These are phyloP conservation scores for Takakia lepidozioides DNA, from an alignment of 225 moss, liverwort and hornwort species.

Conservation along the genomic window DNA sequence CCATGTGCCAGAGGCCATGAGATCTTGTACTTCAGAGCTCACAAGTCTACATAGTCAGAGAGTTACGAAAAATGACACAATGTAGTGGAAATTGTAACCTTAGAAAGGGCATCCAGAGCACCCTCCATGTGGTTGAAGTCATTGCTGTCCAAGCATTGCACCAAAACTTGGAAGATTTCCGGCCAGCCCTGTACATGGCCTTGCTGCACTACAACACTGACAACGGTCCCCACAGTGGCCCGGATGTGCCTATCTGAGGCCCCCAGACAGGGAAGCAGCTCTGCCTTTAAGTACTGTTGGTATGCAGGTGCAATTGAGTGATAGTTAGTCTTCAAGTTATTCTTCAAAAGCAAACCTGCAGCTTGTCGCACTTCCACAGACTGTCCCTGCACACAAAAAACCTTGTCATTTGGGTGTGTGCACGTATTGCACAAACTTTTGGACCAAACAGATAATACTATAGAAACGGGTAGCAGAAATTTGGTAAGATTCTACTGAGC, in stretches of 20 bases:
- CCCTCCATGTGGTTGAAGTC: constrained; percentile 99
- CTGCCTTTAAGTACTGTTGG: constrained; percentile 86
- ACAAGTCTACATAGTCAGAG: too few relatives aligned
- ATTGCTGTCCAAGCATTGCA: constrained; percentile 92
- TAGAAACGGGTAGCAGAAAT: too few relatives aligned
- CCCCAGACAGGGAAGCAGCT: constrained; percentile 88
- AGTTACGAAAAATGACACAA: too few relatives aligned
- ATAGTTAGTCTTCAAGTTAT: constrained; percentile 91
- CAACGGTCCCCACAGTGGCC: constrained; percentile 87
- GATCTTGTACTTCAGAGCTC: too few relatives aligned
- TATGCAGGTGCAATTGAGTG: constrained; percentile 63
- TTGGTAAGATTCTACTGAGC: too few relatives aligned
- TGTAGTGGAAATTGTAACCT: constrained; percentile 28
- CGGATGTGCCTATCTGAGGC: constrained; percentile 86
- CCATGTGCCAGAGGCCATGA: too few relatives aligned
- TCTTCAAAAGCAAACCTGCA: constrained; percentile 97
- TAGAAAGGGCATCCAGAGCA: constrained; percentile 93
- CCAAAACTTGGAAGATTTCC: constrained; percentile 85
- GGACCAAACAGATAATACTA: too few relatives aligned
- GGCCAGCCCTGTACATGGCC: constrained; percentile 93
- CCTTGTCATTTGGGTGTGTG: too few relatives aligned
- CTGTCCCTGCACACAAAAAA: constrained; percentile 64
- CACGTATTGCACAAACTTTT: too few relatives aligned
- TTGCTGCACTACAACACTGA: constrained; percentile 95
- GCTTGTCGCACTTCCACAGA: constrained; percentile 92